Evolutionary conservation across 257 asterid species (phyloP), one percentile per base, ranked within the genome.

Genomic region (Nicotiana obtusifolia): DNA sequence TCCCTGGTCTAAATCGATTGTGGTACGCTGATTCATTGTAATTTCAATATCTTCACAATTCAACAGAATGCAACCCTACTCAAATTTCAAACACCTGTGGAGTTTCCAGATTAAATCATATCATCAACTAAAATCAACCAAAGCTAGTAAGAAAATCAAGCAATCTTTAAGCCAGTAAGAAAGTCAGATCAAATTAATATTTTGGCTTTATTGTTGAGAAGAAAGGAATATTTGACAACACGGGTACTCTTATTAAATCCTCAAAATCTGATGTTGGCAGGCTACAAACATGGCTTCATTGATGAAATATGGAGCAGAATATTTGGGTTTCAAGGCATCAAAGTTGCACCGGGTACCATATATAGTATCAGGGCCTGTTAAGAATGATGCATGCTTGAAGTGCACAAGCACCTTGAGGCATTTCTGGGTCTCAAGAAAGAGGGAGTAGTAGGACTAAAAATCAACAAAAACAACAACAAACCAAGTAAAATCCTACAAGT

Each of bases 1-100:
- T 83, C 99, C 99, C 82, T 93, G 93, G 6, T 96, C 98, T 81
- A 96, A 88, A 83, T 91, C 97, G 76, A 93, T 94, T 22, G 92
- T 91, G 77, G 86, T 89, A 71, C 93, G 88, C 83, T 88, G 98
- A 82, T 88, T 88, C 95, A 92, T 91, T 20, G 96, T 84, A 93
- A 94, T 91, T 84, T 61, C 76, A 83, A 76, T 30, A 61, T 64
- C 81, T 84, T 81, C 82, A 77, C 44, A 52, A 47, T 82, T 81
- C 80, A 82, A 88, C 33, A 54, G 71, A 71, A 80, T 26, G 76
- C 80, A 44, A 64, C 68, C 52, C 84, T 82, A 19, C 83, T 82
- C 81, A n/a, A 80, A 78, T 60, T 83, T 73, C 75, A 67, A 56
- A 26, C 83, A 80, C 82, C 88, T 87, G 84, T 82, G 82, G 80